Base-by-base conservation (phyloP, 352 stramenopile species). In the Pythium pyrilobum region DNA sequence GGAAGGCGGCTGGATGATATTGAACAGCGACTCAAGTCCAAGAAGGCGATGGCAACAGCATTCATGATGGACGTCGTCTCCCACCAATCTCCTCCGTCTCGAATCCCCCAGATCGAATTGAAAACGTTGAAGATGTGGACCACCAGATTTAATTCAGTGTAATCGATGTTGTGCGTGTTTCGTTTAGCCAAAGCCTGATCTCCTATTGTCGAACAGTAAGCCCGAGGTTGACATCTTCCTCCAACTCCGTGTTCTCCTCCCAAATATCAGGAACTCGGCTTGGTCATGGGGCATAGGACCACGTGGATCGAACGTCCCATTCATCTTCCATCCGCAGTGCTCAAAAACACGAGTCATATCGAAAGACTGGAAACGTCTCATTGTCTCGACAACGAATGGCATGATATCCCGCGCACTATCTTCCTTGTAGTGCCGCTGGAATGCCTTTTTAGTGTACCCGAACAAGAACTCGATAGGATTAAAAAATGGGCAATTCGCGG, bases 391-490 rank as follows among this genome's bases (percentile, higher is more conserved):
- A 20, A 51, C 27, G 18, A 51, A 51, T 28, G 43, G 43, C 15
- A 51, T 21, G 11, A 34, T 21, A 37, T 61, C 33, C 4, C 42
- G 39, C 3, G n/a, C 28, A 12, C 57, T 62, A 8, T 24, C 41
- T 21, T 54, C 47, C 15, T 34, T 21, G 25, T 65, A 63, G 41
- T 69, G 36, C 1, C 55, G 25, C 43, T 51, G 42, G 16, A 37
- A 44, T 7, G 21, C 8, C 8, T 25, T 4, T 5, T 20, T 51
- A 9, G 37, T 25, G 8, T 64, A 64, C 0, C 60, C 60, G 18
- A 67, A 72, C 27, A 66, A 0, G 23, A 54, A 60, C 15, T 69
- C 55, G 32, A 67, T 72, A 0, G 51, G 60, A 45, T 68, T 62
- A 46, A 68, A 59, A 56, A 68, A 66, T 25, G 54, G 54, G 39